Percentiles rank a stretch among this genome's conserved stretches.
Conservation (phyloP, 2,329 filamentous ascomycete genomes). For the Sphaerulina vaccinii region DNA sequence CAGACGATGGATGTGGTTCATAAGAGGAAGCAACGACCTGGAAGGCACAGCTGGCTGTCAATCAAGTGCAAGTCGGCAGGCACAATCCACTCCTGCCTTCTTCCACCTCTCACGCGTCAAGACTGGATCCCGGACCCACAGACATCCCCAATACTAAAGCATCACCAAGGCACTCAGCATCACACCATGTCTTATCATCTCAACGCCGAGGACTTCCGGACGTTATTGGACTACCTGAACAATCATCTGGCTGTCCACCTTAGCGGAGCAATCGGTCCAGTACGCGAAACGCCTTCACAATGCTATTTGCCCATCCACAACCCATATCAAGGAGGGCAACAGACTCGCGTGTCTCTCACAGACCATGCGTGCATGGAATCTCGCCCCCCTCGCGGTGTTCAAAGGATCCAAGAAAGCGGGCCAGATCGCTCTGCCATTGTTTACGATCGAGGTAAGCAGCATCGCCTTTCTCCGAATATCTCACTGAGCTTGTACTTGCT, state of each 20-base stretch:
- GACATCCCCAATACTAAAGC: too few species aligned
- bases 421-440: conserved; percentile 18
- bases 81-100: too few species aligned
- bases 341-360: background rate
- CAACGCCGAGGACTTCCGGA: background rate
- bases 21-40: too few species aligned
- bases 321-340: conserved; percentile 14
- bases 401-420: background rate
- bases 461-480: too few species aligned
- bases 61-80: too few species aligned
- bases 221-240: conserved; percentile 1
- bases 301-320: conserved; percentile 24
- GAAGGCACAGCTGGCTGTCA: too few species aligned
- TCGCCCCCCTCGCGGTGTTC: background rate
- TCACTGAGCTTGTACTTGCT: too few species aligned
- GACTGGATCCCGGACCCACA: too few species aligned
- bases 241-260: conserved; percentile 1
- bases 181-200: background rate
- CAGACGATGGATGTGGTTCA: too few species aligned
- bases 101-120: too few species aligned
- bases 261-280: conserved; percentile 22
- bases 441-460: conserved; percentile 27
- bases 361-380: background rate
- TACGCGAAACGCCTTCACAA: conserved; percentile 21
- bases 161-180: too few species aligned